A percentile compares a stretch with the other conserved stretches of the same genome.
Conservation (phyloP, 1,284 basidiomycete species). For the Ustilago esculenta region DNA sequence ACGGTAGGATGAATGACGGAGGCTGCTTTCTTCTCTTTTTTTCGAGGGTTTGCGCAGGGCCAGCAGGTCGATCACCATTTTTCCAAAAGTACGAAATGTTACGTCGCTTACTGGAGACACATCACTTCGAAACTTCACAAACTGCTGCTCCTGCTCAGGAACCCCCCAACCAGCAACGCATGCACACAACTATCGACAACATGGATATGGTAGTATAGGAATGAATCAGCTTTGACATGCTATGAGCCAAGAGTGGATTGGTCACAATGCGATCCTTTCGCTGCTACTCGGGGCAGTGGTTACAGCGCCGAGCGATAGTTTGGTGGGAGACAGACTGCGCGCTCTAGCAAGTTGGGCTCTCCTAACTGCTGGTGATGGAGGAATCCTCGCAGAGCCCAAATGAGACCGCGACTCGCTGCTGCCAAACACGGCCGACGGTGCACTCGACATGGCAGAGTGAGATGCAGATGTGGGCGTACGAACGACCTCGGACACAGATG, state of each 20-base stretch:
- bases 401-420: neutral
- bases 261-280: neutral
- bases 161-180: neutral
- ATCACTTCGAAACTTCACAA: no score
- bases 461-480: neutral
- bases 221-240: no score
- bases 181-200: no score
- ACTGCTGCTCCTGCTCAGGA: no score
- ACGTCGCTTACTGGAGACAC: no score
- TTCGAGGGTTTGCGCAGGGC: neutral
- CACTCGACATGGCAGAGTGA: neutral
- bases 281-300: no score
- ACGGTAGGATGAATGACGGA: neutral
- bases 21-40: neutral
- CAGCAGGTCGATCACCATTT: constrained; percentile 5
- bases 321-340: constrained; percentile 1
- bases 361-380: constrained; percentile 42
- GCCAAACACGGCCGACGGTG: constrained; percentile 2
- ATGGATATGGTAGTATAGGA: no score
- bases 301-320: no score
- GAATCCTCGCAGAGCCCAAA: constrained; percentile 13
- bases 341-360: constrained; percentile 27
- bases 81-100: no score
- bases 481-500: no score
- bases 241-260: no score